Conservation (phyloP, 2,329 filamentous ascomycete genomes). For the Fusarium palustre region DNA sequence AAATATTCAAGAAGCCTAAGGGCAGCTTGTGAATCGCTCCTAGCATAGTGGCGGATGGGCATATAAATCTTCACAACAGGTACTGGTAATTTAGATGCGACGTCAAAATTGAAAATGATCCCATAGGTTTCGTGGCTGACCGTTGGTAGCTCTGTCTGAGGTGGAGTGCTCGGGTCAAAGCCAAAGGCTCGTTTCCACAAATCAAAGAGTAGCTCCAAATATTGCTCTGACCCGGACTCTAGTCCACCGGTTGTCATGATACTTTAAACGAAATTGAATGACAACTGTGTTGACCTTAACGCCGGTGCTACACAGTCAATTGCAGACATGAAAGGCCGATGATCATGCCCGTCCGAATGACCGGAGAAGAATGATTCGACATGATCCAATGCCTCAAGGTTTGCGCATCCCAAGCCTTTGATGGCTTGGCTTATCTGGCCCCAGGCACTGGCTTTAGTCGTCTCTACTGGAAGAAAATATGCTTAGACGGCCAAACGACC, state of each 20-base stretch:
- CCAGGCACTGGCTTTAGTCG: background rate
- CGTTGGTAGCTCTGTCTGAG: background rate
- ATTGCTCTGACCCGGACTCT: background rate
- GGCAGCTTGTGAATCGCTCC: background rate
- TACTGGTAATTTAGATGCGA: background rate
- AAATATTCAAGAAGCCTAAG: background rate
- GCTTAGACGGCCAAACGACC: background rate
- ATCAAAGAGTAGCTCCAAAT: background rate
- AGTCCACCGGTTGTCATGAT: background rate
- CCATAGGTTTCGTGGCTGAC: background rate
- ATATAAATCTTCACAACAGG: constrained; percentile 12
- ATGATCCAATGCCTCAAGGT: background rate
- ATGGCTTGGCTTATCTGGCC: background rate
- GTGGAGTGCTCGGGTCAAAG: background rate
- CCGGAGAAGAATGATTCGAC: background rate
- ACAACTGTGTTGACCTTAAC: background rate
- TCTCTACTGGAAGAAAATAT: constrained; percentile 5
- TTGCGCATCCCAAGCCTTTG: background rate
- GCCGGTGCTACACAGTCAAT: background rate
- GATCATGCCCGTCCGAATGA: background rate
- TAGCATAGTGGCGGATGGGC: background rate
- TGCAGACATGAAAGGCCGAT: constrained; percentile 5
- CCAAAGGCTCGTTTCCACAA: background rate
- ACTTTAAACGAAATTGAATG: background rate
- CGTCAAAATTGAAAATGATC: background rate